A percentile compares a stretch with the other conserved stretches of the same genome.
Evolutionary conservation across 2,329 filamentous ascomycete species (phyloP).

Genomic region (Ceratocystiopsis sp.): DNA sequence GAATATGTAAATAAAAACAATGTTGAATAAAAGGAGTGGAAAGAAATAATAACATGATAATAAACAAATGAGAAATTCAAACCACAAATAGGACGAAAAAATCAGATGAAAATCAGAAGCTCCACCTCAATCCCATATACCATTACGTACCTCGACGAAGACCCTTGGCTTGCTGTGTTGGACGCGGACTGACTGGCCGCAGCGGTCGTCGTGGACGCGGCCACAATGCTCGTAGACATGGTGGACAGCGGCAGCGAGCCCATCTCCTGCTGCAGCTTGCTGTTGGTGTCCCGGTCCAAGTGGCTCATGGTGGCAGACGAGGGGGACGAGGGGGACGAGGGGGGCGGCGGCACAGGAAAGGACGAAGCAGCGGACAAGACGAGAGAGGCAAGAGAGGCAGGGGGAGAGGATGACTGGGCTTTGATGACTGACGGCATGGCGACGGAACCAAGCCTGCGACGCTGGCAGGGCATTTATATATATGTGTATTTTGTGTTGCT

Average conservation of each 20-base stretch:
- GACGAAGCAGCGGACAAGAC: not conserved
- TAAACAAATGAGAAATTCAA: too few species aligned
- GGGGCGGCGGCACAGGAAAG: not conserved
- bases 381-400: not conserved
- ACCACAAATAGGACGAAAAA: not conserved
- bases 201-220: not conserved
- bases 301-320: constrained; percentile 4
- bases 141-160: not conserved
- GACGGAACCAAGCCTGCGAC: too few species aligned
- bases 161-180: not conserved
- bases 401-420: too few species aligned
- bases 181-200: not conserved
- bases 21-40: too few species aligned
- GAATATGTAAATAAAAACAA: too few species aligned
- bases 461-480: too few species aligned
- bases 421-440: too few species aligned
- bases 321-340: not conserved
- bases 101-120: too few species aligned
- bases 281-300: constrained; percentile 3
- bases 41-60: not conserved
- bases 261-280: constrained; percentile 7
- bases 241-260: constrained; percentile 6
- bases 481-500: too few species aligned
- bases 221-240: constrained; percentile 2
- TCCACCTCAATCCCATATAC: not conserved